Percentiles rank a stretch among this genome's conserved stretches.
These are phyloP conservation scores for Wallacemonas rigidus DNA, from an alignment of 208 protist species.

Conservation along the genomic window DNA sequence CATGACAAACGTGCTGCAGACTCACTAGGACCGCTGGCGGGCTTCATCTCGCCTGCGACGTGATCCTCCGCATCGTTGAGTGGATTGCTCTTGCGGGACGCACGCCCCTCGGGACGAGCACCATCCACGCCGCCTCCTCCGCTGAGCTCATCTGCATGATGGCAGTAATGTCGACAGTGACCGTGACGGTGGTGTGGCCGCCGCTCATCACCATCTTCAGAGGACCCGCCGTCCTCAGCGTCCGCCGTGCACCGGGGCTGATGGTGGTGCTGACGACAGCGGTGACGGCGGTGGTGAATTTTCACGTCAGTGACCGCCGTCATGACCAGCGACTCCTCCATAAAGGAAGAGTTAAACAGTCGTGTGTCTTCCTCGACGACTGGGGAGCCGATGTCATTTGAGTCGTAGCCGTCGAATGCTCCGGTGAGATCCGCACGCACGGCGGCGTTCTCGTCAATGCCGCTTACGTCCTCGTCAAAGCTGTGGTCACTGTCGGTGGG, in stretches of 20 bases:
- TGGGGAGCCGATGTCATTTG: background rate
- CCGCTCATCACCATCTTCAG: background rate
- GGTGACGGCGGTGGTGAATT: background rate
- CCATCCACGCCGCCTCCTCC: too few species aligned
- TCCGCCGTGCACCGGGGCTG: background rate
- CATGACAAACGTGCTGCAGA: background rate
- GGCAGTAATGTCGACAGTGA: background rate
- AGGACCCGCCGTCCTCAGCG: background rate
- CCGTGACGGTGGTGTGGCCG: background rate
- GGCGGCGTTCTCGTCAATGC: background rate
- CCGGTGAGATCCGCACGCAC: background rate
- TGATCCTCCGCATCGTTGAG: constrained; percentile 1
- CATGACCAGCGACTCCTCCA: constrained; percentile 15
- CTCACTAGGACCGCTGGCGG: background rate
- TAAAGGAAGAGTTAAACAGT: constrained; percentile 17
- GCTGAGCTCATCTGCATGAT: too few species aligned
- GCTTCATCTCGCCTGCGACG: background rate
- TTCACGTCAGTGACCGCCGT: constrained; percentile 10
- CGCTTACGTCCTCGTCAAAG: background rate
- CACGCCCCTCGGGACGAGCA: background rate
- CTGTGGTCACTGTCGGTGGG: background rate
- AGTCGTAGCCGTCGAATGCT: constrained; percentile 8
- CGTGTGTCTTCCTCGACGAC: constrained; percentile 10
- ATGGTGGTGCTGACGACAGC: background rate
- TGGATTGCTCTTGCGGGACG: background rate